These are phyloP conservation scores for Tylopilus sp. DNA, from an alignment of 768 basidiomycete genomes.

Conservation along the genomic window DNA sequence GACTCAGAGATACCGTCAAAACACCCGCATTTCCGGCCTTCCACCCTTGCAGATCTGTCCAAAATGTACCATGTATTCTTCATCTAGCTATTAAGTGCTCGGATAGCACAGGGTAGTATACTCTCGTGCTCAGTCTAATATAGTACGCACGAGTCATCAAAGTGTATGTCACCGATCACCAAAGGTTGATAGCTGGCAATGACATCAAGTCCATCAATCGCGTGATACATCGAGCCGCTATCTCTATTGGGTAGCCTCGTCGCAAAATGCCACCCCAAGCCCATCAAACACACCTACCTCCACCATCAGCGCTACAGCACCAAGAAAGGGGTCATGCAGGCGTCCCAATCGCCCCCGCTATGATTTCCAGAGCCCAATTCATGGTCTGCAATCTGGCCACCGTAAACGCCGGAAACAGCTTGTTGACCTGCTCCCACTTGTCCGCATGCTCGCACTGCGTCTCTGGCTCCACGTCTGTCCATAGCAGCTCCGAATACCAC, in stretches of 20 bases:
- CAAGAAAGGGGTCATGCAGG: background rate
- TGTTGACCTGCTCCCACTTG: constrained; percentile 23
- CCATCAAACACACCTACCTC: background rate
- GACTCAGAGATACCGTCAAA: no score
- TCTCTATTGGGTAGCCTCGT: background rate
- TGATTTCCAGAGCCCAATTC: constrained; percentile 1
- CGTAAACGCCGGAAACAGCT: constrained; percentile 21
- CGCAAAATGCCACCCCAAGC: background rate
- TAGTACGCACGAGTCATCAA: no score
- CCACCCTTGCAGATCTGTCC: background rate
- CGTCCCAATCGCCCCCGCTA: background rate
- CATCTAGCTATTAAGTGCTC: no score
- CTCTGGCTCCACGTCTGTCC: background rate
- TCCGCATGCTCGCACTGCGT: constrained; percentile 11
- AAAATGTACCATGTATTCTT: background rate
- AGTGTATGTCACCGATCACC: no score
- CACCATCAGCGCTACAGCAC: background rate
- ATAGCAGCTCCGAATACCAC: constrained; percentile 7
- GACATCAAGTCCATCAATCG: background rate
- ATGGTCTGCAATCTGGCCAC: constrained; percentile 18
- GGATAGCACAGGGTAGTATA: no score
- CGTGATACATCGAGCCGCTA: background rate
- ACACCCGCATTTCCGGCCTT: background rate
- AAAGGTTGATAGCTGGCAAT: background rate
- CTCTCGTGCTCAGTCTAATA: no score